Conservation (phyloP, 2,329 filamentous ascomycete genomes). For the Colletotrichum orchidophilum region DNA sequence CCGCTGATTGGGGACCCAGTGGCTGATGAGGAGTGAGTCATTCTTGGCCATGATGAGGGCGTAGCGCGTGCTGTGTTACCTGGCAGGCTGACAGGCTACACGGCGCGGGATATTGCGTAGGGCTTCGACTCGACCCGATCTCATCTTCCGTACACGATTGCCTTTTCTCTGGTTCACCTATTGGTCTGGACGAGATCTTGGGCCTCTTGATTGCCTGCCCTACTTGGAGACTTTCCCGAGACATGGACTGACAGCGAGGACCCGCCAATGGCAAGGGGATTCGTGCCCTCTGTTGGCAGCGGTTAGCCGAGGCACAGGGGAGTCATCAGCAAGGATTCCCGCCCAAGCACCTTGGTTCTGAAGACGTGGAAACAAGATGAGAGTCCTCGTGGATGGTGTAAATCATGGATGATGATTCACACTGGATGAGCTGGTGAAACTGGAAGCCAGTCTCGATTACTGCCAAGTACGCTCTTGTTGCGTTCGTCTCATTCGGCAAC, state of each 20-base stretch:
- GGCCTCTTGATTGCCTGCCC: neutral
- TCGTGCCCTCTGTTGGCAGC: neutral
- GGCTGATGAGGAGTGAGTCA: conserved; percentile 16
- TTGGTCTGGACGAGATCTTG: neutral
- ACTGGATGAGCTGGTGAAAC: neutral
- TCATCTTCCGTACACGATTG: neutral
- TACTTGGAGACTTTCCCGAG: neutral
- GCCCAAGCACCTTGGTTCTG: neutral
- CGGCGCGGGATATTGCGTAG: neutral
- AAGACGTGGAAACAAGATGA: neutral
- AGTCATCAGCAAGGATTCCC: neutral
- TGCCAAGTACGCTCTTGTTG: neutral
- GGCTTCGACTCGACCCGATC: neutral
- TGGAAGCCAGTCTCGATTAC: neutral
- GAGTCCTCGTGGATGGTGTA: neutral
- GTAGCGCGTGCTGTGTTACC: conserved; percentile 21
- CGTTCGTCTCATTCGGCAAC: neutral
- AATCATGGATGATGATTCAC: neutral
- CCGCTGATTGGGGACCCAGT: conserved; percentile 6
- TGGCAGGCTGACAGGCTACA: conserved; percentile 13
- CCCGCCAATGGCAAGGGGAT: no score
- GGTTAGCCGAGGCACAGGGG: neutral
- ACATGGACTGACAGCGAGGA: neutral
- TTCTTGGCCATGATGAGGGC: conserved; percentile 23
- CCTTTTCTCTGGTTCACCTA: neutral